Percentiles rank a stretch among this genome's conserved stretches.
Evolutionary conservation across 495 filamentous ascomycete species (phyloP).

Genomic region (Hyphodiscus hymeniophilus): DNA sequence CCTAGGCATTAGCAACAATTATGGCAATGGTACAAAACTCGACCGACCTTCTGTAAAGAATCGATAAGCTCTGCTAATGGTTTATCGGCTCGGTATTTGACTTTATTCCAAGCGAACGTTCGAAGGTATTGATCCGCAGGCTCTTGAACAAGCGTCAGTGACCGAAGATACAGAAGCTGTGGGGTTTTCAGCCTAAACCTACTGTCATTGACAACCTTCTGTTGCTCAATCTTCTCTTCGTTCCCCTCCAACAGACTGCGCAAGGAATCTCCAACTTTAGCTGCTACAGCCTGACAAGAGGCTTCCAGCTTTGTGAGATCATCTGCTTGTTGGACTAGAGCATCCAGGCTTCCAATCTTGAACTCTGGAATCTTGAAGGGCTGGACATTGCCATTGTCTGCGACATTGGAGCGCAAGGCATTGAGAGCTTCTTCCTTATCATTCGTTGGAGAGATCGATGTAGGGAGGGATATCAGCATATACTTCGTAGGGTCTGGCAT

Average conservation of each 20-base stretch:
- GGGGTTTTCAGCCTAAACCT: conserved; percentile 26
- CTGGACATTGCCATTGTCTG: conserved; percentile 67
- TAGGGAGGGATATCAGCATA: conserved; percentile 67
- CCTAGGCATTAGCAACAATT: conserved; percentile 1
- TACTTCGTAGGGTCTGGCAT: conserved; percentile 48
- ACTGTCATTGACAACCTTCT: conserved; percentile 97
- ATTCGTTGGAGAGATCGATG: conserved; percentile 61
- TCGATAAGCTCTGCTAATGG: conserved; percentile 78
- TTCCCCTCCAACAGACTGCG: conserved; percentile 72
- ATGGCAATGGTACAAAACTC: neutral
- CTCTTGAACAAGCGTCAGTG: conserved; percentile 41
- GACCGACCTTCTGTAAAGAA: conserved; percentile 67
- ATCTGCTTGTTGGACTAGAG: conserved; percentile 93
- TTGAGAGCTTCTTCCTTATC: conserved; percentile 74
- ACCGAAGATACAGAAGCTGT: neutral
- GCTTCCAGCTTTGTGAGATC: conserved; percentile 82
- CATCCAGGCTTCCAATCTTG: conserved; percentile 95
- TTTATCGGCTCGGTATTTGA: conserved; percentile 90
- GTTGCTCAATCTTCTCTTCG: conserved; percentile 70
- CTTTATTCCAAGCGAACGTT: conserved; percentile 90
- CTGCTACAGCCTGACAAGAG: conserved; percentile 72
- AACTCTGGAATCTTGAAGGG: conserved; percentile 84
- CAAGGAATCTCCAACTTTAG: conserved; percentile 82
- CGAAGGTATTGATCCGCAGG: conserved; percentile 89
- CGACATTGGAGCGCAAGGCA: conserved; percentile 61